A percentile compares a stretch with the other conserved stretches of the same genome.
Evolutionary conservation across 2,329 filamentous ascomycete genomes (phyloP).

Genomic region (Raffaelea arxii): DNA sequence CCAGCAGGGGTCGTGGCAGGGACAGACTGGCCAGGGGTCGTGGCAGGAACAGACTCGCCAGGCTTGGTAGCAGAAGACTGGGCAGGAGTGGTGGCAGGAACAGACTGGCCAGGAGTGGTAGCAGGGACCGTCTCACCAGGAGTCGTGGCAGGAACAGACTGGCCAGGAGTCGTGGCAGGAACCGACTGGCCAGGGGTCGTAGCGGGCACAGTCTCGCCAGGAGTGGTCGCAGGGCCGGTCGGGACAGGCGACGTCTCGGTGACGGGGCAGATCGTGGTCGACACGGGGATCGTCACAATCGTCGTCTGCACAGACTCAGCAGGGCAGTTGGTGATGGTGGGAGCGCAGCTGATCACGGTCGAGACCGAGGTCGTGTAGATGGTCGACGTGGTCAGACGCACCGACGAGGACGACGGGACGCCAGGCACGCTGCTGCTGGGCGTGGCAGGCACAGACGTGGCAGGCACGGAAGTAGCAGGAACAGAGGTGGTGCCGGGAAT

Average conservation of each 20-base stretch:
- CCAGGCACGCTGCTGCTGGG: constrained; percentile 1
- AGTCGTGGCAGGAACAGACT: not conserved
- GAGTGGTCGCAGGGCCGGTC: constrained; percentile 19
- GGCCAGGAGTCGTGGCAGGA: constrained; percentile 20
- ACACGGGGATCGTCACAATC: constrained; percentile 43
- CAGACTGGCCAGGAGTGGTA: constrained; percentile 12
- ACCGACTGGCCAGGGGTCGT: constrained; percentile 34
- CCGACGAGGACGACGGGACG: not conserved
- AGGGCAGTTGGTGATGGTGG: constrained; percentile 40
- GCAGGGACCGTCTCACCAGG: not conserved
- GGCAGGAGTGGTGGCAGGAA: constrained; percentile 35
- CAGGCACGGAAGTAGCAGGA: not conserved
- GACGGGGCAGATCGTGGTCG: constrained; percentile 52
- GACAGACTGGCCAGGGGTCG: not conserved
- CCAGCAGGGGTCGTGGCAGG: constrained; percentile 33
- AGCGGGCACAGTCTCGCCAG: constrained; percentile 20
- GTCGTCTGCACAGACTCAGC: constrained; percentile 33
- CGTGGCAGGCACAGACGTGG: not conserved
- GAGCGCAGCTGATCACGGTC: constrained; percentile 41
- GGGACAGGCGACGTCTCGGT: constrained; percentile 39
- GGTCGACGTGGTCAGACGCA: constrained; percentile 15
- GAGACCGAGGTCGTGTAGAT: constrained; percentile 38
- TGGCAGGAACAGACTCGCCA: constrained; percentile 4
- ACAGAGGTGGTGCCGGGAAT: not conserved
- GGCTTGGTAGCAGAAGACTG: constrained; percentile 23